phyloP scores from a whole-genome alignment of 208 protist species.

The Naegleria lovaniensis region DNA sequence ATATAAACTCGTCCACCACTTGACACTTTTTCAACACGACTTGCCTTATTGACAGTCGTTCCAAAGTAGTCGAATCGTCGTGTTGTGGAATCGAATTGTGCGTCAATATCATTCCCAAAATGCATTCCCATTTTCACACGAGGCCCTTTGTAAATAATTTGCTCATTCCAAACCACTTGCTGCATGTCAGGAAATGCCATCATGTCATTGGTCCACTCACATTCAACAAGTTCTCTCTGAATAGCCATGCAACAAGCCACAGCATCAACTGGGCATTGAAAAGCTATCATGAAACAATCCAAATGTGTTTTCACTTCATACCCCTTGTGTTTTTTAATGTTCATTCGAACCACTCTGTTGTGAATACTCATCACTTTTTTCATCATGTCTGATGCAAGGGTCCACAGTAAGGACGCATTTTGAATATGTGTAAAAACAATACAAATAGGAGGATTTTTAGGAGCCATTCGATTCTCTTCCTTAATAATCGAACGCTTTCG shows the following conservation, averaged over 20 bases:
- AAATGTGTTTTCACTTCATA: constrained; percentile 11
- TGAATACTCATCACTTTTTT: not conserved
- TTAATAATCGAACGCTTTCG: not conserved
- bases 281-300: not conserved
- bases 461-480: not conserved
- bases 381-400: not conserved
- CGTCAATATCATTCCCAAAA: not conserved
- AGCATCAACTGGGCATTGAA: not conserved
- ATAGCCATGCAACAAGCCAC: not conserved
- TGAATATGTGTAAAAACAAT: constrained; percentile 22
- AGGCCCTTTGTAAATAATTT: not conserved
- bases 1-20: not conserved
- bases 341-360: not conserved
- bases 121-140: constrained; percentile 7
- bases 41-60: not conserved
- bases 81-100: not conserved
- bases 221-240: not conserved
- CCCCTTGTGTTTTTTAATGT: not conserved
- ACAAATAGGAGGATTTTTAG: not conserved
- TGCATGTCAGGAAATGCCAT: not conserved
- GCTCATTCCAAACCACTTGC: not conserved
- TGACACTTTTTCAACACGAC: not conserved
- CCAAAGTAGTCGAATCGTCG: constrained; percentile 22
- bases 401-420: not conserved
- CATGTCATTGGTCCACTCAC: not conserved